Conservation (phyloP, 106 monocot genomes). For the Phalaenopsis aphrodite region DNA sequence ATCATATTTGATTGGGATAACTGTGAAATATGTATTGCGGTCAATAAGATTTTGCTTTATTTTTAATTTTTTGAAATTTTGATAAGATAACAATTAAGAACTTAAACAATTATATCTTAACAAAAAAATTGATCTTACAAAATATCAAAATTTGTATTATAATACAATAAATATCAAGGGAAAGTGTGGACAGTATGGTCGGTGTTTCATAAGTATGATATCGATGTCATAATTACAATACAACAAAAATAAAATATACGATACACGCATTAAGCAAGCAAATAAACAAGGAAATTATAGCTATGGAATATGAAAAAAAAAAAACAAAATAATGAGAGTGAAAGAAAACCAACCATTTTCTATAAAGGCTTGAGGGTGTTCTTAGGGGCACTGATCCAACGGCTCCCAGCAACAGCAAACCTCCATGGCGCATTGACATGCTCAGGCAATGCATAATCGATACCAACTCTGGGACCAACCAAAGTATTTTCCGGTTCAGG, state of each 20-base stretch:
- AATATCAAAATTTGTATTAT: no score
- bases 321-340: background rate
- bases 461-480: slow-evolving; percentile 78
- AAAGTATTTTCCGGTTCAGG: slow-evolving; percentile 55
- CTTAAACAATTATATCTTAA: no score
- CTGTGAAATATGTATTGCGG: no score
- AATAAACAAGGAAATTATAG: background rate
- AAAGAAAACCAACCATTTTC: background rate
- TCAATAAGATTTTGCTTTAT: no score
- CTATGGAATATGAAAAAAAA: background rate
- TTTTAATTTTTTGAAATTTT: no score
- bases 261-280: background rate
- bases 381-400: slow-evolving; percentile 85
- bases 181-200: background rate
- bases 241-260: background rate
- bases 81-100: no score
- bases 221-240: background rate
- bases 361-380: slow-evolving; percentile 40
- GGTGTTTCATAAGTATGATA: background rate
- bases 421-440: slow-evolving; percentile 82
- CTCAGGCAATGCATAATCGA: slow-evolving; percentile 75
- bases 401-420: slow-evolving; percentile 66
- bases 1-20: no score
- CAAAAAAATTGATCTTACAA: no score
- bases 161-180: no score